phyloP scores from a whole-genome alignment of 1,284 basidiomycete genomes.

The Ustilago bromivora region DNA sequence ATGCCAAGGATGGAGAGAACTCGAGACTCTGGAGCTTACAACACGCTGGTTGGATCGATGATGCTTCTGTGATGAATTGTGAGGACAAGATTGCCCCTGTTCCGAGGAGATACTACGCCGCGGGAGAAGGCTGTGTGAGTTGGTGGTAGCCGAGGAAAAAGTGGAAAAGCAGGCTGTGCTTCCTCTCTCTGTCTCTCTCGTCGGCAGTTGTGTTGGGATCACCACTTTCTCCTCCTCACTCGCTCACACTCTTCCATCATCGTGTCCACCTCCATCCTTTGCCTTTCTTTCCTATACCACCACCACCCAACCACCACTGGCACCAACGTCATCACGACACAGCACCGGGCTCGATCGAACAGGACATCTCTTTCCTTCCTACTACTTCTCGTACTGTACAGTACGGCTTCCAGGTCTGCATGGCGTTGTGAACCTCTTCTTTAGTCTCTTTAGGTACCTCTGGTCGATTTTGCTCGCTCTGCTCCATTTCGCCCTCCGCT shows the following conservation, averaged over 20 bases:
- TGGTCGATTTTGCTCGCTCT: background rate
- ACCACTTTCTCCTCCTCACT: background rate
- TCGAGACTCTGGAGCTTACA: too few species aligned
- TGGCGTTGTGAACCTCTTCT: background rate
- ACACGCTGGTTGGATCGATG: too few species aligned
- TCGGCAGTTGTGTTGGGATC: background rate
- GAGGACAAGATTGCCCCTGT: background rate
- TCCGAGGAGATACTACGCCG: background rate
- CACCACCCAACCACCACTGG: background rate
- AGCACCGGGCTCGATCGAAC: background rate
- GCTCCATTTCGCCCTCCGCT: background rate
- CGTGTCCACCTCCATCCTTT: background rate
- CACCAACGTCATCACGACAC: background rate
- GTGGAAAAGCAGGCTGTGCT: constrained; percentile 11
- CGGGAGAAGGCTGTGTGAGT: constrained; percentile 1
- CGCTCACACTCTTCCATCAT: background rate
- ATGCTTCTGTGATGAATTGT: too few species aligned
- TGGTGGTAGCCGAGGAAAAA: background rate
- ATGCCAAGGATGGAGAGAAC: background rate
- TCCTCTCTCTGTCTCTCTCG: too few species aligned
- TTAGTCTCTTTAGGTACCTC: background rate
- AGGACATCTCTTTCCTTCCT: background rate
- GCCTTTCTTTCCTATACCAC: background rate
- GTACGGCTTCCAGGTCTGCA: too few species aligned
- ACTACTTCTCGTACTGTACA: too few species aligned